Conservation (phyloP, 495 filamentous ascomycete genomes). For the Talaromyces nanjingensis region DNA sequence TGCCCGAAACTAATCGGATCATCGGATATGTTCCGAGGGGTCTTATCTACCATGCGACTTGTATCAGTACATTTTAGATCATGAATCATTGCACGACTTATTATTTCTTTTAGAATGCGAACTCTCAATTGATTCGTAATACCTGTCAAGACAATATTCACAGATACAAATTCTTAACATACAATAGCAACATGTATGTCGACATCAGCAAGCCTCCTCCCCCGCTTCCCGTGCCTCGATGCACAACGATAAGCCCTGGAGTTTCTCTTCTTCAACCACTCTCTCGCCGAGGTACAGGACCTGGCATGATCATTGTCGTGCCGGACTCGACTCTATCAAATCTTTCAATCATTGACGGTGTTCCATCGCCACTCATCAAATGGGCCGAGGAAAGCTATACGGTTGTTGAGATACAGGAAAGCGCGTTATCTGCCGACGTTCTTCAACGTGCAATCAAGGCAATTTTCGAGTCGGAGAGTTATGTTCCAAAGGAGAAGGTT, state of each 20-base stretch:
- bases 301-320: constrained; percentile 43
- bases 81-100: not conserved
- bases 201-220: constrained; percentile 1
- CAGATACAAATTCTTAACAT: not conserved
- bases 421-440: constrained; percentile 6
- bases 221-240: not conserved
- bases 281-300: constrained; percentile 47
- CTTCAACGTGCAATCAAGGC: constrained; percentile 14
- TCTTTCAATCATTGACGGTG: constrained; percentile 1
- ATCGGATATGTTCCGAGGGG: not conserved
- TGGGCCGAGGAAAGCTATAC: constrained; percentile 36
- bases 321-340: constrained; percentile 10
- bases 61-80: not conserved
- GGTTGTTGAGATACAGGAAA: constrained; percentile 20
- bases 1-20: not conserved
- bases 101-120: not conserved
- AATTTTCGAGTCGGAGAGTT: constrained; percentile 13
- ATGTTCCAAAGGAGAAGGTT: constrained; percentile 7
- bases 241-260: not conserved
- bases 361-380: constrained; percentile 18
- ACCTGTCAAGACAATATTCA: not conserved
- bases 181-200: not conserved
- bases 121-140: not conserved
- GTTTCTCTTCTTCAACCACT: constrained; percentile 45
- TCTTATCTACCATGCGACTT: not conserved